Evolutionary conservation across 495 filamentous ascomycete species (phyloP), one percentile per base, ranked within the genome.

Genomic region (Podospora appendiculata): DNA sequence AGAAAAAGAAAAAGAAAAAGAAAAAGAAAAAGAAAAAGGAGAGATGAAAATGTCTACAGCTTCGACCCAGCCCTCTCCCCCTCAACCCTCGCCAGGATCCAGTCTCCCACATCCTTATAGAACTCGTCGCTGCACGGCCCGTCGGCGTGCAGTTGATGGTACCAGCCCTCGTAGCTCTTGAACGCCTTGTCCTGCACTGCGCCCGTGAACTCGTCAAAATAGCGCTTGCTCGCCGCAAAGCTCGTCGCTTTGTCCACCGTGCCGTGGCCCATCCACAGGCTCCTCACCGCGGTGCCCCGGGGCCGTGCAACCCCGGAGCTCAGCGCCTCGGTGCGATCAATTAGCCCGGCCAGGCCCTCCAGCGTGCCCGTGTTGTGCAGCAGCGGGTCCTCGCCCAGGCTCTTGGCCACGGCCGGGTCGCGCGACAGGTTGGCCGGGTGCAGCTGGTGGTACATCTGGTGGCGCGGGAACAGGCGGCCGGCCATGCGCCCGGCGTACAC

Each of bases 321-420:
- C 53, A 89, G 62, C 32, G 65, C 68, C 9, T 62, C 68, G 14
- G 77, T 79, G 34, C 90, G 79, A 55, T 89, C 85, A 57, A 95
- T 63, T 83, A 95, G 80, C 0, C 80, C 83, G 3, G 83, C 73
- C 32, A 94, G 59, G 1, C 85, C 86, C 62, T 88, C 82, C 16
- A 94, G 67, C 39, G 90, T 95, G 11, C 89, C 91, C 1, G 79
- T 88, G 60, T 88, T 74, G 68, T 94, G 89, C 62, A 81, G 77
- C 50, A 95, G 70, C 59, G 69, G 57, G 65, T 95, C 89, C 17
- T 74, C 77, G 17, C 58, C 67, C 40, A 83, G 75, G 25, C 69
- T 75, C 60, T 74, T 63, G 35, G 73, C 70, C 32, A 88, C 80
- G 17, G 60, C 71, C 39, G 74, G 68, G 65, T 94, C 86, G 8